Evolutionary conservation across 345 rosid genomes (phyloP).

Genomic region (Eucalyptus sp.): DNA sequence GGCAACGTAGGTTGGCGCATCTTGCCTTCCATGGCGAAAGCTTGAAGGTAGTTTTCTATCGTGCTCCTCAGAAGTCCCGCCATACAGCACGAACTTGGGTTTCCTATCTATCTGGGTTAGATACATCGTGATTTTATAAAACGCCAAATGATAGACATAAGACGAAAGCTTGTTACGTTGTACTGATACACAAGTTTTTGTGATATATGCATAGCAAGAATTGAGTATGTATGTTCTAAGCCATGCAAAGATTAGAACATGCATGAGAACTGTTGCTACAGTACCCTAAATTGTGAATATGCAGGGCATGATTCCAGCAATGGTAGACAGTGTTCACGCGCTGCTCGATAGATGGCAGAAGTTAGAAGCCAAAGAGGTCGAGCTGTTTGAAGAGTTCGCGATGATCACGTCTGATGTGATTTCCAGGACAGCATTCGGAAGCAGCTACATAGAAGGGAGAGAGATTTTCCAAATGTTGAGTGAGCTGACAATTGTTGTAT

Average conservation of each 20-base stretch:
- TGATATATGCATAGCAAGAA: not conserved
- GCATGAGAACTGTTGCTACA: not conserved
- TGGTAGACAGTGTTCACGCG: conserved; percentile 19
- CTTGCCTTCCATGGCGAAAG: conserved; percentile 31
- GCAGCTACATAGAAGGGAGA: conserved; percentile 31
- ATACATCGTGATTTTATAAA: not conserved
- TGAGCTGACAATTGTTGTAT: not conserved
- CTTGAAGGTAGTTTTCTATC: conserved; percentile 11
- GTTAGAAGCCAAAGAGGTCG: conserved; percentile 18
- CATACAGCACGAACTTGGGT: not conserved
- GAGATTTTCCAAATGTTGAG: conserved; percentile 12
- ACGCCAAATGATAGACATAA: not conserved
- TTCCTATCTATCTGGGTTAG: not conserved
- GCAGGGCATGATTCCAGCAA: conserved; percentile 21
- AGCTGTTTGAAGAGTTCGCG: conserved; percentile 14
- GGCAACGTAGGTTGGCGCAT: conserved; percentile 26
- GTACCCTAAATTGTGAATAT: not conserved
- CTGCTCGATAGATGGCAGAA: conserved; percentile 33
- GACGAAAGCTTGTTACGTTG: not conserved
- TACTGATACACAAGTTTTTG: too few relatives aligned
- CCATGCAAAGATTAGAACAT: not conserved
- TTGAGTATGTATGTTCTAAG: not conserved
- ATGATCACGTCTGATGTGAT: conserved; percentile 27
- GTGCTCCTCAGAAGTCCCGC: not conserved
- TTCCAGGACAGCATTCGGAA: conserved; percentile 38